Evolutionary conservation across 140 eudicot genomes (phyloP).

Genomic region (Bidens hawaiensis): DNA sequence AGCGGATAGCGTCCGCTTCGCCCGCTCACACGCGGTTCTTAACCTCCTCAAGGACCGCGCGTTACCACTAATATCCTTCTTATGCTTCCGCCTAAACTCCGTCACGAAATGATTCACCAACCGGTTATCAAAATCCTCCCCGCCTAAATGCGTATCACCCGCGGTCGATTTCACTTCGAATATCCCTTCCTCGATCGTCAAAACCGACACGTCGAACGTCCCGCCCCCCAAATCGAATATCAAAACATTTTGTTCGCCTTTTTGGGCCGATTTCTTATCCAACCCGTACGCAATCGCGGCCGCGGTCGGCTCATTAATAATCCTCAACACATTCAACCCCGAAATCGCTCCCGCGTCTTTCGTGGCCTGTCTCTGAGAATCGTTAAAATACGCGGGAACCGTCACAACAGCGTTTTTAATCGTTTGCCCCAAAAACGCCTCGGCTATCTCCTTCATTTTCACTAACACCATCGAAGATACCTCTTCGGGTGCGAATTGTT

Average conservation of each 20-base stretch:
- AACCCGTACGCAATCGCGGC: conserved; percentile 63
- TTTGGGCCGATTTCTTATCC: conserved; percentile 37
- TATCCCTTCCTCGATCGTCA: conserved; percentile 58
- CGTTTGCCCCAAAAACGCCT: conserved; percentile 35
- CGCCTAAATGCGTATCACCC: conserved; percentile 56
- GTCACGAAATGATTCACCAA: conserved; percentile 51
- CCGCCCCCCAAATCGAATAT: conserved; percentile 59
- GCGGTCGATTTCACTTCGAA: conserved; percentile 63
- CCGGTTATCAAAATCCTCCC: conserved; percentile 57
- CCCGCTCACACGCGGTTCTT: conserved; percentile 44
- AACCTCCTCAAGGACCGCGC: conserved; percentile 45
- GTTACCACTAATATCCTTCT: conserved; percentile 56
- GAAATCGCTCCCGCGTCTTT: conserved; percentile 55
- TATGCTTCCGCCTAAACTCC: conserved; percentile 45
- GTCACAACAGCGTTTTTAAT: conserved; percentile 49
- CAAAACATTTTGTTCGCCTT: conserved; percentile 50
- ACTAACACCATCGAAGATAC: conserved; percentile 50
- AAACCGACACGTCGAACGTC: conserved; percentile 50
- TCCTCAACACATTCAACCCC: conserved; percentile 52
- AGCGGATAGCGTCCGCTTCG: too few species aligned
- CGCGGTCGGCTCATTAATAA: conserved; percentile 58
- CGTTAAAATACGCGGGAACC: conserved; percentile 52
- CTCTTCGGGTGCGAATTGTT: conserved; percentile 50
- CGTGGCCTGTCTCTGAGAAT: conserved; percentile 51
- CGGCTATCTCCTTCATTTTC: conserved; percentile 49